A percentile compares a stretch with the other conserved stretches of the same genome.
These are phyloP conservation scores for Xylaria palmicola DNA, from an alignment of 495 filamentous ascomycete genomes.

Conservation along the genomic window DNA sequence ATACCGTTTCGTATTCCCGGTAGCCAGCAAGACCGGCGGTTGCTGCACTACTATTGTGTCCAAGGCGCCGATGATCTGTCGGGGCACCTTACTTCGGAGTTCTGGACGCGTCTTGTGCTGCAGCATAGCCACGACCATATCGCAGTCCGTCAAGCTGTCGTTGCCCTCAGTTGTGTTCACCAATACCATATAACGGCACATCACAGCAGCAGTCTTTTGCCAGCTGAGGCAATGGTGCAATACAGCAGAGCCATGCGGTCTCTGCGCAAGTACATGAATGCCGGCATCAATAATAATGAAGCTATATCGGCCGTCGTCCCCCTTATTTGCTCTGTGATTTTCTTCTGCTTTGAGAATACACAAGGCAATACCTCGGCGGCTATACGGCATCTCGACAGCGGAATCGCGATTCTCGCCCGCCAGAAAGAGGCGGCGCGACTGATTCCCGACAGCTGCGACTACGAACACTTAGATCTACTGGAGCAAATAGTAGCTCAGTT, in stretches of 20 bases:
- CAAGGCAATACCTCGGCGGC: constrained; percentile 27
- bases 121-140: constrained; percentile 38
- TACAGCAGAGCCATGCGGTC: constrained; percentile 15
- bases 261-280: constrained; percentile 12
- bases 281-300: not conserved
- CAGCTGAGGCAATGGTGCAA: constrained; percentile 1
- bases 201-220: not conserved
- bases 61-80: constrained; percentile 35
- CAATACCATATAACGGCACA: constrained; percentile 12
- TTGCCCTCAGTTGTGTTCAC: constrained; percentile 39
- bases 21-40: constrained; percentile 34
- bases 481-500: constrained; percentile 21
- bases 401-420: constrained; percentile 24
- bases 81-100: constrained; percentile 39
- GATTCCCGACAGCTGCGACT: not conserved
- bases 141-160: constrained; percentile 42
- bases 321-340: constrained; percentile 35
- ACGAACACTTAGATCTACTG: constrained; percentile 23
- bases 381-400: constrained; percentile 30
- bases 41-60: constrained; percentile 39
- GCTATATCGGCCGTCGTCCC: constrained; percentile 24
- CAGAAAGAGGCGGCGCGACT: not conserved
- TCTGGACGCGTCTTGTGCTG: constrained; percentile 43
- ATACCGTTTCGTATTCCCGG: constrained; percentile 35
- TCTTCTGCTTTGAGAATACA: constrained; percentile 33